phyloP scores from a whole-genome alignment of 306 rosid species.

The Sindora glabra region DNA sequence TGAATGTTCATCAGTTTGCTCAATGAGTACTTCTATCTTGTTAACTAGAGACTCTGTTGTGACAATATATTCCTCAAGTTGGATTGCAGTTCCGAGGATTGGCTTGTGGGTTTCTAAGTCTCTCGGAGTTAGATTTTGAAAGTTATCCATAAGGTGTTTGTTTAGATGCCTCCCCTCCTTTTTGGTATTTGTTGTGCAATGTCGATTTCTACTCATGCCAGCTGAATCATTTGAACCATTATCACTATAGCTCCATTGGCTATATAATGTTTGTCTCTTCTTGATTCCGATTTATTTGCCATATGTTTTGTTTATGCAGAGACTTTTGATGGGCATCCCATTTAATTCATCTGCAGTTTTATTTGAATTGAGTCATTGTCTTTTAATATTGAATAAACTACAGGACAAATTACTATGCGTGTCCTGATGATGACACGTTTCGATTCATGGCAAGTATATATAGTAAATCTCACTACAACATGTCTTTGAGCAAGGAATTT shows the following conservation, averaged over 20 bases:
- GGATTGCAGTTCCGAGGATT: too few species aligned
- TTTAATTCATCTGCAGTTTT: background rate
- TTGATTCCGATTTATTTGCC: background rate
- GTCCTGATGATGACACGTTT: conserved; percentile 85
- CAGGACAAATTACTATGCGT: conserved; percentile 71
- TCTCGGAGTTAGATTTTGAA: too few species aligned
- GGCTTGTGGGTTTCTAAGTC: too few species aligned
- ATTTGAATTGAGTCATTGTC: conserved; percentile 3
- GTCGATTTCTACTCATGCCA: background rate
- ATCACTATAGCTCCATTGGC: background rate
- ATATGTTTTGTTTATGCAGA: background rate
- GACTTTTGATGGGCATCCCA: background rate
- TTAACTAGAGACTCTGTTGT: too few species aligned
- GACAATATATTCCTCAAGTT: too few species aligned
- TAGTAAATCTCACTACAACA: conserved; percentile 80
- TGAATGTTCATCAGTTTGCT: too few species aligned
- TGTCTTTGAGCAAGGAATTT: conserved; percentile 85
- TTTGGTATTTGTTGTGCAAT: background rate
- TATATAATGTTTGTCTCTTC: background rate
- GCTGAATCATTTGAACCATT: background rate
- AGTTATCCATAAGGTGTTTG: too few species aligned
- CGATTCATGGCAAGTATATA: conserved; percentile 77
- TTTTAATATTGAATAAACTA: conserved; percentile 28
- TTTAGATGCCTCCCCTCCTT: too few species aligned
- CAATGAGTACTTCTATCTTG: too few species aligned